These are phyloP conservation scores for Sugiyamaella lignohabitans DNA, from an alignment of 805 yeast species.

Conservation along the genomic window DNA sequence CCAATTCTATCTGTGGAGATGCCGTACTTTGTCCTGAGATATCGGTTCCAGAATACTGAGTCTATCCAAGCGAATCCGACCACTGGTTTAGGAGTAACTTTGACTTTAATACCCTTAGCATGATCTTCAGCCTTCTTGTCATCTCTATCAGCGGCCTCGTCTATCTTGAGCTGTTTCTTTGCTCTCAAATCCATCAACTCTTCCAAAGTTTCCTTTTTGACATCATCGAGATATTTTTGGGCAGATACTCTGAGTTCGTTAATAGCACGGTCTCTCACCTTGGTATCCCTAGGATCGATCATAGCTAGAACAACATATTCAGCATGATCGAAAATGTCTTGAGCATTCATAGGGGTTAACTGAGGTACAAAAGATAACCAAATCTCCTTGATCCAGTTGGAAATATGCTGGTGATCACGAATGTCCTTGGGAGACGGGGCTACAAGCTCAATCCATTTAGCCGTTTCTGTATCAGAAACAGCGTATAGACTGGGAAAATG, in stretches of 20 bases:
- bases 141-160: slow-evolving; percentile 30
- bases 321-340: slow-evolving; percentile 25
- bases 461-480: slow-evolving; percentile 18
- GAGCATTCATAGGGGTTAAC: slow-evolving; percentile 31
- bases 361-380: slow-evolving; percentile 34
- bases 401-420: slow-evolving; percentile 27
- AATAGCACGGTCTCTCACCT: slow-evolving; percentile 21
- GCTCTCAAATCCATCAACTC: slow-evolving; percentile 26
- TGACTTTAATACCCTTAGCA: slow-evolving; percentile 27
- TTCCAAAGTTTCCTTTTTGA: slow-evolving; percentile 19
- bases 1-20: slow-evolving; percentile 18
- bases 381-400: slow-evolving; percentile 29
- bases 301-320: slow-evolving; percentile 29
- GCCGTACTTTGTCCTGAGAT: slow-evolving; percentile 29
- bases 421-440: slow-evolving; percentile 30
- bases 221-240: slow-evolving; percentile 22
- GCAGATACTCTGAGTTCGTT: slow-evolving; percentile 30
- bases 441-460: slow-evolving; percentile 21
- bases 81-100: slow-evolving; percentile 18
- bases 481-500: slow-evolving; percentile 31
- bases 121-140: slow-evolving; percentile 27
- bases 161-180: slow-evolving; percentile 27
- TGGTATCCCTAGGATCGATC: slow-evolving; percentile 27
- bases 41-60: slow-evolving; percentile 30
- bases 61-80: slow-evolving; percentile 35